Evolutionary conservation across 1,139 yeast species (phyloP).

Genomic region (Suhomyces ambrosiae): DNA sequence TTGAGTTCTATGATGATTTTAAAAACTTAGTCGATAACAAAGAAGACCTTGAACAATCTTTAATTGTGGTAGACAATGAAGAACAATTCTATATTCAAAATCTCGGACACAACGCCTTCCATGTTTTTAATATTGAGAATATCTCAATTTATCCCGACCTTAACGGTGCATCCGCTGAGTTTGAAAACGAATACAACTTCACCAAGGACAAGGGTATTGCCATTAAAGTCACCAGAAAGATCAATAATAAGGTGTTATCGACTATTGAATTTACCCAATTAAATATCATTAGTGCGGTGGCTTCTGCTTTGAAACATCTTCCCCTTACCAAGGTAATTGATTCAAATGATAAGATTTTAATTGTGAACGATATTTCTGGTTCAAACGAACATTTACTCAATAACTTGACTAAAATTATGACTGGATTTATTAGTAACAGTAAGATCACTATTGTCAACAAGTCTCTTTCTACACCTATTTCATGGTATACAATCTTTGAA

Average conservation of each 20-base stretch:
- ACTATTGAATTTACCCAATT: constrained; percentile 54
- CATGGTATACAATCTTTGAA: constrained; percentile 17
- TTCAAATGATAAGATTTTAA: constrained; percentile 43
- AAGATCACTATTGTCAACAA: constrained; percentile 20
- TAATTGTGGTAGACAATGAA: constrained; percentile 13
- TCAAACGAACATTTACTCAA: constrained; percentile 28
- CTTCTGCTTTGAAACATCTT: constrained; percentile 61
- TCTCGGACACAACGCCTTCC: constrained; percentile 3
- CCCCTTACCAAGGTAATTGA: constrained; percentile 49
- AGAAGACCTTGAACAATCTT: constrained; percentile 7
- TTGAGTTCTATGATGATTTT: constrained; percentile 25
- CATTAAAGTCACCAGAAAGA: constrained; percentile 25
- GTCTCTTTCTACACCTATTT: background rate
- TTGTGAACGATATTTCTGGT: constrained; percentile 25
- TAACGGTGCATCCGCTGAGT: constrained; percentile 11
- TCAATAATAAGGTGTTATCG: constrained; percentile 25
- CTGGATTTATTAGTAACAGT: constrained; percentile 31
- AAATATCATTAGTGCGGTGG: constrained; percentile 63
- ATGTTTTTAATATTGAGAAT: constrained; percentile 7
- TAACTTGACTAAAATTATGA: constrained; percentile 33
- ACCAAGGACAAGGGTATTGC: constrained; percentile 45
- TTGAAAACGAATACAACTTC: constrained; percentile 32
- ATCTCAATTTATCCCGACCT: constrained; percentile 9
- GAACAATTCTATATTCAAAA: constrained; percentile 11
- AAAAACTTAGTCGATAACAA: constrained; percentile 12